Evolutionary conservation across 2,329 filamentous ascomycete genomes (phyloP).

Genomic region (Phoma sp.): DNA sequence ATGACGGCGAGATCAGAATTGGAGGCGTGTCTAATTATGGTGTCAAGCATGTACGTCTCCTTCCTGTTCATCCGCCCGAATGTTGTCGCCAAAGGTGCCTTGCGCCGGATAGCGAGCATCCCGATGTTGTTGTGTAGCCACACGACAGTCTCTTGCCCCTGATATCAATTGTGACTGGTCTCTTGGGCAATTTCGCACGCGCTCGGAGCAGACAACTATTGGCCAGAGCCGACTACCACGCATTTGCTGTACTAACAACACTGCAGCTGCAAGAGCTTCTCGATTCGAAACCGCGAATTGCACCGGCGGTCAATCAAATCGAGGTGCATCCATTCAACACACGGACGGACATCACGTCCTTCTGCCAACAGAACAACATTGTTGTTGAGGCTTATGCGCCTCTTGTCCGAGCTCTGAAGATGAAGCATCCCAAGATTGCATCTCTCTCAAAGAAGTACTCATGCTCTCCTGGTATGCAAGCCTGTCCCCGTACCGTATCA

Average conservation of each 20-base stretch:
- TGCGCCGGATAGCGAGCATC: slow-evolving; percentile 8
- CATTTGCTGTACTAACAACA: slow-evolving; percentile 20
- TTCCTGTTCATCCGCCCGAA: slow-evolving; percentile 1
- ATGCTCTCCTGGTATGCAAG: slow-evolving; percentile 64
- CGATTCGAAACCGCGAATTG: slow-evolving; percentile 64
- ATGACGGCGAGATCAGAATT: slow-evolving; percentile 71
- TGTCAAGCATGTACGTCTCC: slow-evolving; percentile 67
- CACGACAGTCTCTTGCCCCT: slow-evolving; percentile 4
- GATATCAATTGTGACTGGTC: neutral
- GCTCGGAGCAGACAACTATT: slow-evolving; percentile 9
- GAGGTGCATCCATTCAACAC: slow-evolving; percentile 84
- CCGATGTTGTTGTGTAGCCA: slow-evolving; percentile 13
- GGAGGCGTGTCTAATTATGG: slow-evolving; percentile 83
- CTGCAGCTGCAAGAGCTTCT: slow-evolving; percentile 71
- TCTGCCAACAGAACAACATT: slow-evolving; percentile 71
- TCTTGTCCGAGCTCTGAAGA: slow-evolving; percentile 72
- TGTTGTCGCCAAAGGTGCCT: slow-evolving; percentile 3
- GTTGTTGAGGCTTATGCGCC: slow-evolving; percentile 81
- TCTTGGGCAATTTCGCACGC: neutral
- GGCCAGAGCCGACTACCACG: slow-evolving; percentile 1
- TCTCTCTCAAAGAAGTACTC: slow-evolving; percentile 70
- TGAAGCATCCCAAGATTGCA: slow-evolving; percentile 70
- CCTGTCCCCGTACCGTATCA: neutral
- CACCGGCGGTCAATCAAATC: slow-evolving; percentile 78
- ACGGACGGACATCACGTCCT: slow-evolving; percentile 68